Evolutionary conservation across 176 grass and related monocot genomes (phyloP), one percentile per base, ranked within the genome.

Genomic region (Eleusine coracana): DNA sequence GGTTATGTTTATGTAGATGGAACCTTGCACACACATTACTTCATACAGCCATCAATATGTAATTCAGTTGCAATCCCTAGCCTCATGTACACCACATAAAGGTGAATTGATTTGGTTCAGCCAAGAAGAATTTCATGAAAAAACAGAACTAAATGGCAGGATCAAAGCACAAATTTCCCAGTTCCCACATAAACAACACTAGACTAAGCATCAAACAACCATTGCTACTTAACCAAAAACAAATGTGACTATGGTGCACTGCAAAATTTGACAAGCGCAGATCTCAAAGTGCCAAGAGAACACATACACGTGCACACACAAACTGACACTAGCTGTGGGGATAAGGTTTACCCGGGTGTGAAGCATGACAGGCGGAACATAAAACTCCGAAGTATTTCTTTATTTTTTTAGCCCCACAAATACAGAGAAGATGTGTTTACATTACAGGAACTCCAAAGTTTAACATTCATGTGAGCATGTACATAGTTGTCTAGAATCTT

Each of bases 271-370:
- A 72, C 40, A 6, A 29, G 12, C 15, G 27, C 11, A 79, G 46
- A 59, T 68, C 51, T 60, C 15, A 70, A 70, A 68, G 38, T 75
- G 38, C 34, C 7, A 77, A 40, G 70, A 3, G 50, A 87, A 61
- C 1, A 23, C 6, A 63, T 3, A 50, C 48, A 50, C 12, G 4
- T 34, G 31, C 10, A 63, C 1, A 25, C 5, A 55, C 5, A 56
- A 18, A 21, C 18, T 7, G 21, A 18, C 5, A 56, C 10, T 60
- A 46, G 6, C 10, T 6, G 16, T 12, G 59, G 11, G 39, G 54
- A 48, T 25, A 2, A 50, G 21, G 7, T 38, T 14, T 50, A 23
- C 23, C 50, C 50, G 17, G 5, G 50, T 27, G 9, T 41, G 29
- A 29, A 74, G 44, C 55, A 51, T 51, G 27, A 60, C 18, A 73